phyloP scores from a whole-genome alignment of 2,329 filamentous ascomycete species.

The Cercospora brassicicola region DNA sequence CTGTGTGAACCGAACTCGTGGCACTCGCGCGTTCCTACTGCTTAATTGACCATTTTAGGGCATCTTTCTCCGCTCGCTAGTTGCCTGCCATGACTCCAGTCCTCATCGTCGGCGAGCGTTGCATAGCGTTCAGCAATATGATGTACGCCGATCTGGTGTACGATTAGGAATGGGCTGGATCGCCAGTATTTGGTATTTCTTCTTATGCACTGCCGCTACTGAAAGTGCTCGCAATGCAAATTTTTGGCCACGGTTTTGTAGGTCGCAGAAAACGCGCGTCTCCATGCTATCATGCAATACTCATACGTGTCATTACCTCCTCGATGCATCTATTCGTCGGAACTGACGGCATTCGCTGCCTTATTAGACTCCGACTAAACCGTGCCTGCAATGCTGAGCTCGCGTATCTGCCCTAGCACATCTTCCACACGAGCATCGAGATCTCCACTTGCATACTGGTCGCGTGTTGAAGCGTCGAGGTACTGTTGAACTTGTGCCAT shows the following conservation, averaged over 20 bases:
- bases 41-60: background rate
- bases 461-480: slow-evolving; percentile 88
- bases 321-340: background rate
- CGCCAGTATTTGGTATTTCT: background rate
- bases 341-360: background rate
- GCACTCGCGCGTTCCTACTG: background rate
- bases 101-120: background rate
- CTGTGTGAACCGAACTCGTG: background rate
- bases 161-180: background rate
- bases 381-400: slow-evolving; percentile 86
- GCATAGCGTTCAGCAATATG: background rate
- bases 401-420: slow-evolving; percentile 93
- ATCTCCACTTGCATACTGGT: slow-evolving; percentile 92
- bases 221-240: background rate
- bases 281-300: background rate
- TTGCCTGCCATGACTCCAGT: background rate
- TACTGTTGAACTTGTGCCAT: slow-evolving; percentile 99
- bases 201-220: background rate
- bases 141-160: background rate
- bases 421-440: slow-evolving; percentile 90
- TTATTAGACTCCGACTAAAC: slow-evolving; percentile 44
- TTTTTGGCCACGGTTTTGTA: background rate
- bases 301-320: background rate
- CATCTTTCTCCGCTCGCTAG: background rate
- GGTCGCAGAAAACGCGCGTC: no score